Base-by-base conservation (phyloP, 345 rosid genomes). In the Clarkia xantiana region DNA sequence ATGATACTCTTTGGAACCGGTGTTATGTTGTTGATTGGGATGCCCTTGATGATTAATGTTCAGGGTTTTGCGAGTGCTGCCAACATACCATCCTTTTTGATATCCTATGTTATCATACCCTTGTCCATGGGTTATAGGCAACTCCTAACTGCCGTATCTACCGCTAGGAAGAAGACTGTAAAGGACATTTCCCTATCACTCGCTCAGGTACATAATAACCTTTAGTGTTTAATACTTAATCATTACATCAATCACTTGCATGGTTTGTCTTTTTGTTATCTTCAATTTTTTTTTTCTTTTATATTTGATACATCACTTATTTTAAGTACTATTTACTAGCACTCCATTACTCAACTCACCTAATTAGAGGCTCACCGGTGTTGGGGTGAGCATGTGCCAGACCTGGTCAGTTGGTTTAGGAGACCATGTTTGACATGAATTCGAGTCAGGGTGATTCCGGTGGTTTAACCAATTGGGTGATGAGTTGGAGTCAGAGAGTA, bases 91-190 rank as follows among this genome's bases (percentile, higher is more conserved):
- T 71, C 75, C 1, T 77, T 73, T 58, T 40, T 66, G 25, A 52
- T 68, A 13, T 61, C 79, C 0, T 77, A 77, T 38, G 53, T 71
- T 18, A 44, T 73, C n/a, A 15, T 73, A 38, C 82, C 82, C 16
- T 45, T 73, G 16, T 76, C 75, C 41, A 42, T 62, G 57, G 51
- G 45, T 56, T 71, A 61, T 65, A 62, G 45, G 47, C 66, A 49
- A 45, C 56, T 52, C 10, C 40, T 47, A 0, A 19, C 5, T 7
- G 61, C 60, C 3, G 18, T 77, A 10, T 4, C 40, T 38, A 62
- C 76, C 40, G 76, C 65, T 2, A 63, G 19, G 10, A 43, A 62
- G 42, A 73, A 65, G 60, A 63, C 70, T 12, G 50, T 57, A 14
- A 54, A 57, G 23, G 68, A 63, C 1, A 47, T 14, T n/a, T 77